A percentile compares a stretch with the other conserved stretches of the same genome.
phyloP scores from a whole-genome alignment of 208 protist genomes.

The Trypanosoma congolense region DNA sequence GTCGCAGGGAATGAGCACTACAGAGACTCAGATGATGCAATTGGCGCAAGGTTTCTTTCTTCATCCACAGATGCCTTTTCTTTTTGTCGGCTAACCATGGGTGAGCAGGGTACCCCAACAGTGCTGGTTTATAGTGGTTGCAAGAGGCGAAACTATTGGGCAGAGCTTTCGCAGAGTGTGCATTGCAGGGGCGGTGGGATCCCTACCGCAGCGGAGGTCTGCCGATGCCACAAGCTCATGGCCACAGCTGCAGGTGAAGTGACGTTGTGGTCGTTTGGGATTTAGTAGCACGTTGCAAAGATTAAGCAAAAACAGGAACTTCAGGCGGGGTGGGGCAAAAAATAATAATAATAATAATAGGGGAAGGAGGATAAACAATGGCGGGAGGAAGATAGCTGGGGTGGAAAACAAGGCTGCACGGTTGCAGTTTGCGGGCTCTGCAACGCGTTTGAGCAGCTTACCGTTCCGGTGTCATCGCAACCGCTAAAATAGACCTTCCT shows the following conservation, averaged over 20 bases:
- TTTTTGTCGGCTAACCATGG: constrained; percentile 56
- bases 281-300: not conserved
- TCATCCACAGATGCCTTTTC: constrained; percentile 31
- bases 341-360: no score
- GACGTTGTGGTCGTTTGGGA: constrained; percentile 75
- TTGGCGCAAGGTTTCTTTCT: constrained; percentile 55
- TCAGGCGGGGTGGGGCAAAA: no score
- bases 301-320: no score
- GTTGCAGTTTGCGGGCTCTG: no score
- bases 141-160: not conserved
- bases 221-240: constrained; percentile 53
- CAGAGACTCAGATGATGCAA: constrained; percentile 45
- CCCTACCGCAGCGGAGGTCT: constrained; percentile 58
- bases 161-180: constrained; percentile 51
- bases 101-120: constrained; percentile 46
- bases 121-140: not conserved
- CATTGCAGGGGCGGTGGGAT: constrained; percentile 77
- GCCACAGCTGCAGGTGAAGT: constrained; percentile 62
- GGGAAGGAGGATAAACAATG: no score
- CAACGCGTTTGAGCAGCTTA: no score
- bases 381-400: no score
- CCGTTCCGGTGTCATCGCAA: no score
- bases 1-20: constrained; percentile 51
- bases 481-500: no score
- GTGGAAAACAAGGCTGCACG: no score